Evolutionary conservation across 352 stramenopile species (phyloP).

Genomic region (Pythium phragmiticola): DNA sequence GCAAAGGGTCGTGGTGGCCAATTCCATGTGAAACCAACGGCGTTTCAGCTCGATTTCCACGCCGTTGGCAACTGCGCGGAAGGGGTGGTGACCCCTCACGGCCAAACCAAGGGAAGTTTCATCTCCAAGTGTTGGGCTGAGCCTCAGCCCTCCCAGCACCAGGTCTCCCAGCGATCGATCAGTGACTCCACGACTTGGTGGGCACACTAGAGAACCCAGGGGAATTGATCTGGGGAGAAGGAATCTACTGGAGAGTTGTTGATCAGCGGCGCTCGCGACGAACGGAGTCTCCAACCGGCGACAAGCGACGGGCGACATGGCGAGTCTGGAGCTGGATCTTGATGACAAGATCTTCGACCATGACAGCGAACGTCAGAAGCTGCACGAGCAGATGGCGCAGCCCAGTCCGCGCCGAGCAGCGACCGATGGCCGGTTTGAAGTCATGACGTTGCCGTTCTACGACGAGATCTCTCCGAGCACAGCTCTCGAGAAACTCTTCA

Average conservation of each 20-base stretch:
- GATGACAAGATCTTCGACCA: conserved; percentile 43
- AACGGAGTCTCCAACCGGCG: not conserved
- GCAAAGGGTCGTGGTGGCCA: not conserved
- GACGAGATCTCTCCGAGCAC: conserved; percentile 46
- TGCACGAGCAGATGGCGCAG: conserved; percentile 39
- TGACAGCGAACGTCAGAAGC: conserved; percentile 20
- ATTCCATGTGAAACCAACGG: not conserved
- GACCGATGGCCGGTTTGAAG: conserved; percentile 22
- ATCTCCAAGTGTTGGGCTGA: not conserved
- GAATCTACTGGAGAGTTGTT: not conserved
- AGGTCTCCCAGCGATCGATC: not conserved
- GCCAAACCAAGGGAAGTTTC: not conserved
- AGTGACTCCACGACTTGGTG: not conserved
- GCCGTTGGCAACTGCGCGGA: no score
- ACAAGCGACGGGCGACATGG: conserved; percentile 21
- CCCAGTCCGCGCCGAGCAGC: conserved; percentile 37
- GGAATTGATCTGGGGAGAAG: not conserved
- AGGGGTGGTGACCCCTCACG: no score
- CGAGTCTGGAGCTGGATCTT: conserved; percentile 29
- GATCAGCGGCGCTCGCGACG: not conserved
- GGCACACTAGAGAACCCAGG: not conserved
- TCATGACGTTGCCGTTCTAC: conserved; percentile 51
- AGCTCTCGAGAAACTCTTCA: conserved; percentile 44
- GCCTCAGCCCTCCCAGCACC: no score
- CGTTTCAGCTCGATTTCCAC: no score